phyloP scores from a whole-genome alignment of 2,329 filamentous ascomycete species.

The Aspergillus ochraceus region DNA sequence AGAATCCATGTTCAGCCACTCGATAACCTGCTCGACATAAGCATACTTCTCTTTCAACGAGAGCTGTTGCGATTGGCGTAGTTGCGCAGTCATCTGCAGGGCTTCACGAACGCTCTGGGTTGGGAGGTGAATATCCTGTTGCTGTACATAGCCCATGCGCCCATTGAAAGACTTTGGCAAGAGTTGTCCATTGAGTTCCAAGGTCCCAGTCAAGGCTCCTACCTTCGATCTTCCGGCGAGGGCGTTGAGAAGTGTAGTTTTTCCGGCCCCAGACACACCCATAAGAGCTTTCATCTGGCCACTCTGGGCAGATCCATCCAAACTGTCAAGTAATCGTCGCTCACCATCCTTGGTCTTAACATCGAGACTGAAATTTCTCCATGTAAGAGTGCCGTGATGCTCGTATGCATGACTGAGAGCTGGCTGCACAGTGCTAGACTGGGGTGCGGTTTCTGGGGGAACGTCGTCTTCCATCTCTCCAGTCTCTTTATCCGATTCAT shows the following conservation, averaged over 20 bases:
- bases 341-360: not conserved
- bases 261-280: slow-evolving; percentile 64
- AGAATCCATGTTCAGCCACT: slow-evolving; percentile 63
- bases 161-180: slow-evolving; percentile 52
- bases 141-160: slow-evolving; percentile 54
- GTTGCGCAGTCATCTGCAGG: slow-evolving; percentile 60
- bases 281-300: slow-evolving; percentile 48
- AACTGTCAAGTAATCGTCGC: slow-evolving; percentile 36
- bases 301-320: slow-evolving; percentile 45
- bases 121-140: slow-evolving; percentile 62
- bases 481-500: not conserved
- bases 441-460: not conserved
- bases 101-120: slow-evolving; percentile 62
- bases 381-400: not conserved
- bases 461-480: not conserved
- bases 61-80: slow-evolving; percentile 58
- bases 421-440: not conserved
- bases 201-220: not conserved
- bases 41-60: slow-evolving; percentile 60
- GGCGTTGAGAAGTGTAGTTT: slow-evolving; percentile 38
- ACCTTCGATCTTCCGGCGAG: slow-evolving; percentile 6
- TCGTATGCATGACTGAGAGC: not conserved
- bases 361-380: not conserved
- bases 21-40: slow-evolving; percentile 63
- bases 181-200: slow-evolving; percentile 1